These are phyloP conservation scores for Lanmaoa pseudosensibilis DNA, from an alignment of 768 basidiomycete species.

Conservation along the genomic window DNA sequence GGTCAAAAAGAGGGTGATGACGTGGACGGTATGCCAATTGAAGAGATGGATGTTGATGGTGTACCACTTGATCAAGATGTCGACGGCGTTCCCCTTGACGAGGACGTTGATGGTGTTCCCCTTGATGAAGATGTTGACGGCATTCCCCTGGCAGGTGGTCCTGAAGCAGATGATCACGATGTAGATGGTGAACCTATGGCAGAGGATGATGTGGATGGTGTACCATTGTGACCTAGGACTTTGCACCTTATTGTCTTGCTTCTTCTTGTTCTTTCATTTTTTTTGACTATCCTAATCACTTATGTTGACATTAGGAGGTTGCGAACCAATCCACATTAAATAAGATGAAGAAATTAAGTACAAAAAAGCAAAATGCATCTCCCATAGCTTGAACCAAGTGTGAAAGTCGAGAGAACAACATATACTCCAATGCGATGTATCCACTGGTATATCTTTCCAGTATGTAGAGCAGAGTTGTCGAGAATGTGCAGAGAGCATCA, in stretches of 20 bases:
- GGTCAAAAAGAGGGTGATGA: constrained; percentile 45
- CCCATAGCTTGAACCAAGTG: neutral
- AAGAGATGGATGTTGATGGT: constrained; percentile 54
- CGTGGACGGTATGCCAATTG: constrained; percentile 52
- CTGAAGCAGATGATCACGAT: constrained; percentile 19
- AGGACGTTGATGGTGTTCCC: constrained; percentile 28
- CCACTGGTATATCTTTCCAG: neutral
- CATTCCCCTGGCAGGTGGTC: constrained; percentile 31
- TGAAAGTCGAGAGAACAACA: neutral
- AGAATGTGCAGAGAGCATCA: constrained; percentile 10
- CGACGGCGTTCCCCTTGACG: constrained; percentile 39
- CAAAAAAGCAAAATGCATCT: no score
- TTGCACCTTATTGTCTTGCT: neutral
- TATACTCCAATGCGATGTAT: neutral
- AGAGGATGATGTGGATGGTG: constrained; percentile 40
- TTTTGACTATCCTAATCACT: neutral
- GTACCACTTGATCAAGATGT: constrained; percentile 40
- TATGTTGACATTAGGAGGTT: neutral
- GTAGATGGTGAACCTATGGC: constrained; percentile 31
- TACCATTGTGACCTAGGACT: constrained; percentile 31
- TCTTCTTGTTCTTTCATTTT: neutral
- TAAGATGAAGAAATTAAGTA: no score
- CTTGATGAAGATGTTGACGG: constrained; percentile 41
- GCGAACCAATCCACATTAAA: no score
- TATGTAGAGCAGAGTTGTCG: neutral